Evolutionary conservation across 1,139 yeast genomes (phyloP).

Genomic region (Spathaspora sp.): DNA sequence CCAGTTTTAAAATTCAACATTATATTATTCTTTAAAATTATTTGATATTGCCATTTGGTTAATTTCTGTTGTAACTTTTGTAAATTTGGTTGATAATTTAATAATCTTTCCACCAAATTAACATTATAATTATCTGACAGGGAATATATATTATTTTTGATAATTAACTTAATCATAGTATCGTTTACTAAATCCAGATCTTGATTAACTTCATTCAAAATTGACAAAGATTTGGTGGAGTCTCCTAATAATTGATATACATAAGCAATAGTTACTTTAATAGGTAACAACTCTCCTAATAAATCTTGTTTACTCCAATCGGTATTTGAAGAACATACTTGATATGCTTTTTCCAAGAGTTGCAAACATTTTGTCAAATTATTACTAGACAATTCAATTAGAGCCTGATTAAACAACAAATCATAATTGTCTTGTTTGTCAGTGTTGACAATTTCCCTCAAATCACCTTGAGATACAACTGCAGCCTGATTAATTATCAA

Average conservation of each 20-base stretch:
- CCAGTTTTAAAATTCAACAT: slow-evolving; percentile 41
- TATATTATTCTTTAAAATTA: slow-evolving; percentile 44
- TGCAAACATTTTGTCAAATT: slow-evolving; percentile 44
- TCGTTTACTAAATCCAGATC: slow-evolving; percentile 27
- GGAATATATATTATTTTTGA: slow-evolving; percentile 35
- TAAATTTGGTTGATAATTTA: slow-evolving; percentile 41
- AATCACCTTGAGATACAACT: slow-evolving; percentile 54
- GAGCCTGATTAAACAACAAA: slow-evolving; percentile 64
- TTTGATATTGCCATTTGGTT: slow-evolving; percentile 42
- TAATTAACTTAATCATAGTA: slow-evolving; percentile 29
- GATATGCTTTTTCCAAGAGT: slow-evolving; percentile 51
- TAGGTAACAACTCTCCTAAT: slow-evolving; percentile 56
- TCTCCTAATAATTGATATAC: slow-evolving; percentile 53
- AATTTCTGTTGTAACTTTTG: slow-evolving; percentile 38
- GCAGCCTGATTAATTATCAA: slow-evolving; percentile 70
- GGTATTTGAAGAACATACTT: slow-evolving; percentile 42
- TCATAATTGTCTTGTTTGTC: slow-evolving; percentile 29
- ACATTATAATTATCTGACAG: slow-evolving; percentile 22
- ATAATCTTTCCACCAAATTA: slow-evolving; percentile 42
- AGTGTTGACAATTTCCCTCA: neutral
- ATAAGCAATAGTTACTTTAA: slow-evolving; percentile 68
- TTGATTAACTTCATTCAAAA: slow-evolving; percentile 24
- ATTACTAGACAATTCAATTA: slow-evolving; percentile 48
- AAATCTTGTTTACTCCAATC: slow-evolving; percentile 38
- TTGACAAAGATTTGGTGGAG: slow-evolving; percentile 37